Evolutionary conservation across 176 grass and related monocot genomes (phyloP), one percentile per base, ranked within the genome.

Genomic region (Triticum aestivum): DNA sequence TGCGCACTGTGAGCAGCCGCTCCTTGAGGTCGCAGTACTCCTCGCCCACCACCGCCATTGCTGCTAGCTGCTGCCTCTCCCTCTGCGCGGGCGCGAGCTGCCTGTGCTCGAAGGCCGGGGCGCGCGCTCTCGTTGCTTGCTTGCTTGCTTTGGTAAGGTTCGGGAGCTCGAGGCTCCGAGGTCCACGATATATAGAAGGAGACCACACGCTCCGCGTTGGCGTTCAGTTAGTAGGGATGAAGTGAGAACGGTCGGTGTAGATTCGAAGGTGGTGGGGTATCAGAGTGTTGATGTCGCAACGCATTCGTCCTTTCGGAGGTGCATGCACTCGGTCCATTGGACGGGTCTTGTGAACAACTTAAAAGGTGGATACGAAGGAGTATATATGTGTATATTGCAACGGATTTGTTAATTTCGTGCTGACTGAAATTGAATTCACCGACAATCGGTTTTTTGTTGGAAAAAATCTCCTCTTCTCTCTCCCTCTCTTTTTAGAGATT

Each of bases 1-100:
- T 98, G 89, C 92, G 87, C 79, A 98, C 96, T 51, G 96, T 96
- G 27, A 98, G 86, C 69, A 96, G 84, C n/a, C 88, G 85, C 82
- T 96, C 93, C 81, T 80, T 89, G 11, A 87, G 39, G 58, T 84
- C 82, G 90, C 88, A 98, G 80, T 96, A 98, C 88, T 90, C 90
- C 65, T 84, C 71, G 29, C 90, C 90, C 58, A 94, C 94, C 15
- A 98, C 79, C 45, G 78, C 79, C 70, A 87, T 82, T 34, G 67
- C 42, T 5, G 75, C 65, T 39, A 1, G 38, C 9, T 44, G 42
- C 9, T 2, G 66, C 77, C 4, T 27, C 18, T 58, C 54, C 54
- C 18, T 58, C 3, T 11, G 17, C 39, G 21, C 17, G 12, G 1
- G 12, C 15, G 26, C 13, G 10, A 30, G 23, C 39, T 7, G n/a